Base-by-base conservation (phyloP, 495 filamentous ascomycete genomes). In the Aspergillus haitiensis region DNA sequence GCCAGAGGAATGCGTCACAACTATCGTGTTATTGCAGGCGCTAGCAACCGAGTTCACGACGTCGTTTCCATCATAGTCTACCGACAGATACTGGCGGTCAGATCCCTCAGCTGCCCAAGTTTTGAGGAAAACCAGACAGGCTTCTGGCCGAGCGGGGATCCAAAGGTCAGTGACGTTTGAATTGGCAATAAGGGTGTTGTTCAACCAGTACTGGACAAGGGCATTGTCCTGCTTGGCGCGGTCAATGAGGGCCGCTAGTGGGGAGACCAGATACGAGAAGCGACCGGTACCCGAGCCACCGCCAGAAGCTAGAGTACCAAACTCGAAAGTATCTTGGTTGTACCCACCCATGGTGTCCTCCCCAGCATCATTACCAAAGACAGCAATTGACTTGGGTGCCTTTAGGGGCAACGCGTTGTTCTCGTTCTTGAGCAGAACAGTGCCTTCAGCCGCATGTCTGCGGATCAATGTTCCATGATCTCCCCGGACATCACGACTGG, bases 381-480 rank as follows among this genome's bases (percentile, higher is more conserved):
- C 74, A 5, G 81, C 84, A 35, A 93, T 63, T 5, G 80, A 72
- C 35, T 71, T 68, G 0, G 81, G 82, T 4, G 77, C 78, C 15
- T 78, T 76, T 1, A 94, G 66, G 3, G 90, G 90, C 1, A 94
- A 75, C 6, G 84, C 71, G 59, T 72, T 77, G 59, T 82, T 82
- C 6, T 65, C 75, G 65, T 94, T 94, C 74, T 92, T 93, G 21
- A 93, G 76, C 16, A 94, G 70, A 1, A 90, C 89, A 63, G 88
- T 85, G 16, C 82, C 81, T 59, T 84, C 85, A 13, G 81, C 85
- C 1, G 82, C 76, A 59, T 85, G 76, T 1, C 85, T 70, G 67
- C 70, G 84, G 73, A 52, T 27, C 21, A 27, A 3, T 27, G 21
- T 3, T 27, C 21, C 21, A 27, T 27, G 21, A 27, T 27, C 3